Base-by-base conservation (phyloP, 345 rosid genomes). In the Chamaenerion angustifolium region DNA sequence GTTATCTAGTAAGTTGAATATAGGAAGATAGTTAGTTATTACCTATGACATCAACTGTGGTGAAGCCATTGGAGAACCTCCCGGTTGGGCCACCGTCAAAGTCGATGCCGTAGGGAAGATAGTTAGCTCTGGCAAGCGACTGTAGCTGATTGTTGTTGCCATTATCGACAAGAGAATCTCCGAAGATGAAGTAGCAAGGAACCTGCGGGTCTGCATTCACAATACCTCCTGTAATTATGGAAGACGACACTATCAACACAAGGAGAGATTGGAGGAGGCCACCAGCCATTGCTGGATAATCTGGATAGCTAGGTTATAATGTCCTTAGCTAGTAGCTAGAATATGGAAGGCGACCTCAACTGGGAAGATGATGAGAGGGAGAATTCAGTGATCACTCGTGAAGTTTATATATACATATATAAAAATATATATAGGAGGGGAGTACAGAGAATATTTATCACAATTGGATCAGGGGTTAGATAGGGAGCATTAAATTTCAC, bases 111-210 rank as follows among this genome's bases (percentile, higher is more conserved):
- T 88, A 88, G 53, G 97, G 97, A 63, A 64, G 41, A 46, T 84
- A 88, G 60, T 88, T 40, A 52, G 95, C 79, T 66, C 73, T 74
- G 8, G 96, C 96, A 58, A 78, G 35, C 21, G 95, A 85, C 0
- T 16, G 0, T 12, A 88, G 95, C 27, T 45, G 59, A 52, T 88
- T 88, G 65, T 88, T 88, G 62, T 88, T 88, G 56, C 97, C 97
- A 63, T 73, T 82, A 37, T 88, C 97, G n/a, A 82, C 93, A 76
- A 88, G 65, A 16, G 97, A 88, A 53, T 88, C 97, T 49, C 97
- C 97, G 47, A 88, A 88, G 49, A 85, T 65, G 62, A 85, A 88
- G 72, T 71, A 85, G 60, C 95, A 80, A 21, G 97, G 95, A 23
- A 67, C 95, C 54, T 76, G 81, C 1, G 86, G 85, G 9, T 61